phyloP scores from a whole-genome alignment of 176 grass and related monocot genomes.

The Carex kokanica region DNA sequence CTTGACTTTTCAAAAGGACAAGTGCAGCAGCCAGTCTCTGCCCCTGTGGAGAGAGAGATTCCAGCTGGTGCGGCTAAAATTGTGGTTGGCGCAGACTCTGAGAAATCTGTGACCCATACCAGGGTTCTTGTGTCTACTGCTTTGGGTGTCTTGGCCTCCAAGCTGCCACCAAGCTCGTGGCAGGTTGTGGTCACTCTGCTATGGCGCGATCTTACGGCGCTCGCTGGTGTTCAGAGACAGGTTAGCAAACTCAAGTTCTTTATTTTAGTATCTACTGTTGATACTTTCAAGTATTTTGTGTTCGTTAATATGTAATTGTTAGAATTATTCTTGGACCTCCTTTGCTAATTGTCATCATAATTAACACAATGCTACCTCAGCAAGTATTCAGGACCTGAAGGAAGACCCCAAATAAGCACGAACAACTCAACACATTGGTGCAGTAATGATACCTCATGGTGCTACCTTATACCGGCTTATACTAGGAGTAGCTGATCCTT shows the following conservation, averaged over 20 bases:
- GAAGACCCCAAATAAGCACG: not conserved
- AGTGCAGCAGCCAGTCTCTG: not conserved
- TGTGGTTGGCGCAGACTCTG: constrained; percentile 77
- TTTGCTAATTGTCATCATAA: not conserved
- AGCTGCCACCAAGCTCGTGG: constrained; percentile 65
- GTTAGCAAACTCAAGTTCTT: constrained; percentile 30
- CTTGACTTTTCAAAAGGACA: constrained; percentile 55
- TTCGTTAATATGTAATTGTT: not conserved
- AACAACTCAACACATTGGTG: not conserved
- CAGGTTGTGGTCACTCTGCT: constrained; percentile 72
- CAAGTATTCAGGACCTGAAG: not conserved
- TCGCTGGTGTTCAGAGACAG: constrained; percentile 94
- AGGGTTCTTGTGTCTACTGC: constrained; percentile 81
- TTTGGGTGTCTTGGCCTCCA: constrained; percentile 85
- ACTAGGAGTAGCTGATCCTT: not conserved
- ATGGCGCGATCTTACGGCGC: constrained; percentile 58
- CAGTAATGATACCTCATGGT: not conserved
- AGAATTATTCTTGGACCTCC: not conserved
- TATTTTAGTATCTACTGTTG: not conserved
- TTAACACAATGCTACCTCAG: not conserved
- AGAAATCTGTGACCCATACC: constrained; percentile 93
- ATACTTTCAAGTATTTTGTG: not conserved
- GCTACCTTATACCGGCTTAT: not conserved
- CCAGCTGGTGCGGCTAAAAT: constrained; percentile 51
- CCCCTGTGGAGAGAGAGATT: constrained; percentile 15